phyloP scores from a whole-genome alignment of 208 protist species.

The Strigomonas galati region DNA sequence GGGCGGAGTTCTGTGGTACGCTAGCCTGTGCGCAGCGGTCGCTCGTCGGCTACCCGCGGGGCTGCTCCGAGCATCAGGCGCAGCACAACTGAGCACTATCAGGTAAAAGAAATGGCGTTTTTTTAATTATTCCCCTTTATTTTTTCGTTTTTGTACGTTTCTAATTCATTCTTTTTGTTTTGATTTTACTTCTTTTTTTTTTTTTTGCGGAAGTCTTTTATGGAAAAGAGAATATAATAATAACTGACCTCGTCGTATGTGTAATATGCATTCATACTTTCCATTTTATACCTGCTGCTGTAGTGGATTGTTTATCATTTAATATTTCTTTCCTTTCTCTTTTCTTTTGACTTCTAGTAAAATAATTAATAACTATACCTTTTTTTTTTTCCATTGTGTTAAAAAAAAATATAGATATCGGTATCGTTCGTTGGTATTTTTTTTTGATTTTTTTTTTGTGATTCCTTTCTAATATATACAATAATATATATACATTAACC shows the following conservation, averaged over 20 bases:
- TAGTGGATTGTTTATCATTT: background rate
- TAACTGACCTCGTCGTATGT: too few relatives aligned
- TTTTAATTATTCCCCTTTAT: background rate
- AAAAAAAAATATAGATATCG: constrained; percentile 1
- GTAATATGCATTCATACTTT: too few relatives aligned
- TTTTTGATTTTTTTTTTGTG: background rate
- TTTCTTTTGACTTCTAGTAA: background rate
- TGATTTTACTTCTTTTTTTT: constrained; percentile 7
- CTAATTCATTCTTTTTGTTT: background rate
- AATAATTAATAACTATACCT: background rate
- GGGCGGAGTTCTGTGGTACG: constrained; percentile 61
- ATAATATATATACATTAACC: background rate
- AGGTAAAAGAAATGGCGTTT: background rate
- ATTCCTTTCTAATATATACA: background rate
- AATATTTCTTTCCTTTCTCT: background rate
- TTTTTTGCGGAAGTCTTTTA: background rate
- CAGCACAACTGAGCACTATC: background rate
- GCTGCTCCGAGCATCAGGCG: constrained; percentile 50
- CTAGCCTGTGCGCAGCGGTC: constrained; percentile 31
- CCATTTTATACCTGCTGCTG: background rate
- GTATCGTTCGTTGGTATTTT: background rate
- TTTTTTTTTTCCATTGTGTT: background rate
- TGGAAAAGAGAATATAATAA: background rate
- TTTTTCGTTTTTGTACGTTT: constrained; percentile 1
- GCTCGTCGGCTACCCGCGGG: constrained; percentile 58